These are phyloP conservation scores for Fagopyrum esculentum DNA, from an alignment of 148 eudicot species.

Conservation along the genomic window DNA sequence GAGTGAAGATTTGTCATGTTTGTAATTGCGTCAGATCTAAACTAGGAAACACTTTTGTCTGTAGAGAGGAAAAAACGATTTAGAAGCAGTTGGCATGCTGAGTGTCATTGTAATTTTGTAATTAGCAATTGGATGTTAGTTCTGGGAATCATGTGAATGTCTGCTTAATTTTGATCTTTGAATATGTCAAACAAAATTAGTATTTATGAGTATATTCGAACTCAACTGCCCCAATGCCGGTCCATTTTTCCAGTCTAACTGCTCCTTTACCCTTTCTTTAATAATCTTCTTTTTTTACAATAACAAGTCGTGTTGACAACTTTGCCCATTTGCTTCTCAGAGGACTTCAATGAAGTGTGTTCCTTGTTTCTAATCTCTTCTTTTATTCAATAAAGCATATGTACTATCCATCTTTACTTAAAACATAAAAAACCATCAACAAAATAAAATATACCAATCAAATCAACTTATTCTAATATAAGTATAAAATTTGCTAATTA, in stretches of 20 bases:
- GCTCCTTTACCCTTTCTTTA: not conserved
- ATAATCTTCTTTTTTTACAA: not conserved
- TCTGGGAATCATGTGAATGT: not conserved
- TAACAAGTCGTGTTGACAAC: too few species aligned
- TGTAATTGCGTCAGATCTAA: not conserved
- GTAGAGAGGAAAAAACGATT: not conserved
- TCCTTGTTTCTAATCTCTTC: too few species aligned
- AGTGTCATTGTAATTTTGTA: constrained; percentile 6
- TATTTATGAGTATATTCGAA: not conserved
- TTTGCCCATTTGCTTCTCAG: too few species aligned
- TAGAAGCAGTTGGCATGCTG: constrained; percentile 8
- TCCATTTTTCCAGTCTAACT: not conserved
- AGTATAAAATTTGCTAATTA: too few species aligned
- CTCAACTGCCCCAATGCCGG: not conserved
- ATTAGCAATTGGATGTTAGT: not conserved
- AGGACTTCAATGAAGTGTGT: too few species aligned
- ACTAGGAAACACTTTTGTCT: not conserved
- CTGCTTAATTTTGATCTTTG: not conserved
- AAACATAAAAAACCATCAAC: too few species aligned
- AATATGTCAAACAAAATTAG: not conserved
- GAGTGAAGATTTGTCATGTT: not conserved
- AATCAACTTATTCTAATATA: too few species aligned
- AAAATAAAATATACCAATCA: too few species aligned
- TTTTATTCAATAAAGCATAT: too few species aligned
- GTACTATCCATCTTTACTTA: too few species aligned